These are phyloP conservation scores for Fusarium sp. DNA, from an alignment of 2,329 filamentous ascomycete genomes.

Conservation along the genomic window DNA sequence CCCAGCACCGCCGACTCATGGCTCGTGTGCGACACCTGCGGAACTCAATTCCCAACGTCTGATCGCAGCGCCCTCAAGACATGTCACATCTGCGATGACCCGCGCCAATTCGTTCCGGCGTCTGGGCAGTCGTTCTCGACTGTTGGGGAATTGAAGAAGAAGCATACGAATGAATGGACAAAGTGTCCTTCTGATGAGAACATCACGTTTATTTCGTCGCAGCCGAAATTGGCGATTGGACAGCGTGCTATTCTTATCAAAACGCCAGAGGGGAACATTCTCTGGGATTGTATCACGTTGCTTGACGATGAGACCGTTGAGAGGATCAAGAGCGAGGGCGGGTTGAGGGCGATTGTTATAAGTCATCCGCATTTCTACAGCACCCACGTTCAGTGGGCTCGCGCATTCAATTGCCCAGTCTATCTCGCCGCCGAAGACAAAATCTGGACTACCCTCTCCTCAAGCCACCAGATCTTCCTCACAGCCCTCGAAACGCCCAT, in stretches of 20 bases:
- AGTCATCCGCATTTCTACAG: constrained; percentile 86
- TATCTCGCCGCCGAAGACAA: constrained; percentile 72
- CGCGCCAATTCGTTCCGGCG: constrained; percentile 72
- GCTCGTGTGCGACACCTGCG: constrained; percentile 73
- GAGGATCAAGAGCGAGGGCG: constrained; percentile 67
- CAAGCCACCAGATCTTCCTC: constrained; percentile 57
- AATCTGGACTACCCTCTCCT: constrained; percentile 65
- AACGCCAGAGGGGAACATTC: constrained; percentile 72
- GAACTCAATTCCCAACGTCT: constrained; percentile 66
- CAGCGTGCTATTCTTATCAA: constrained; percentile 75
- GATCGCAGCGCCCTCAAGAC: constrained; percentile 57
- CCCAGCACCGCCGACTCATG: constrained; percentile 23
- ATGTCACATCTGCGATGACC: constrained; percentile 78
- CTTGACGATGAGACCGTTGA: constrained; percentile 70
- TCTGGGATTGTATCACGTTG: constrained; percentile 81
- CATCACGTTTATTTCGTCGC: constrained; percentile 57
- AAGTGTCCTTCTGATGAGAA: constrained; percentile 54
- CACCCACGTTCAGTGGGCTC: constrained; percentile 77
- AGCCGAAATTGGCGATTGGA: constrained; percentile 74
- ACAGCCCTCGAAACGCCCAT: constrained; percentile 52
- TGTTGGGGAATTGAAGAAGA: constrained; percentile 54
- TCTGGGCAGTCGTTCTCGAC: constrained; percentile 69
- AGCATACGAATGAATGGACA: constrained; percentile 63
- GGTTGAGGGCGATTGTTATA: constrained; percentile 75
- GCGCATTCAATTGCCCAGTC: constrained; percentile 72